Base-by-base conservation (phyloP, 1,284 basidiomycete species). In the Ganoderma resinaceum region DNA sequence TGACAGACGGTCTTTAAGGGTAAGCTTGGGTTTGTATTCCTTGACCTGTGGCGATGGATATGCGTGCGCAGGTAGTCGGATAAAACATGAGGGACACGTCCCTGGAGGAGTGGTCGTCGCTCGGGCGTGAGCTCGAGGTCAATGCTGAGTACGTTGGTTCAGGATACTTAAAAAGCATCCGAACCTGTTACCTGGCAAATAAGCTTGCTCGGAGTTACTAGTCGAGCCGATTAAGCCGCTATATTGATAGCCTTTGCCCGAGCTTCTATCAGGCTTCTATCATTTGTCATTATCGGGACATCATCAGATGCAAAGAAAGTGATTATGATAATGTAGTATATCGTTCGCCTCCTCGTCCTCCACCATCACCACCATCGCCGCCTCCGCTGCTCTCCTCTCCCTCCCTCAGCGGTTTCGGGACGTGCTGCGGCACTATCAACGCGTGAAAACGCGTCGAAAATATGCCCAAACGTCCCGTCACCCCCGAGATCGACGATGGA, bases 391-490 rank as follows among this genome's bases (percentile, higher is more conserved):
- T 38, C 11, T 61, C 38, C n/a, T 23, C 23, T 8, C 6, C 55
- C 20, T 46, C 43, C n/a, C 8, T 46, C 23, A 31, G 29, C 37
- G 37, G 23, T 38, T 23, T 38, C 23, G 14, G 37, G 37, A 55
- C 52, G 52, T 29, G 37, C 6, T 18, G n/a, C 58, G 58, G 23
- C 37, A 11, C 20, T 43, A 8, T 49, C 42, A 49, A 23, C 68
- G 16, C 59, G 49, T 20, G 46, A 58, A 12, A 29, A 62, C 61
- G 37, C 37, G 23, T 46, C 29, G 16, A 5, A 6, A 49, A 29
- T 31, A 91, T 91, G 90, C 85, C 86, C 31, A 90, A 90, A 78
- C 85, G 89, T 43, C 72, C 79, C 12, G 74, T 80, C 40, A 90
- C 90, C 37, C 87, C 87, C 6, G 86, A 87, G 1, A 76, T 81